Percentiles rank a stretch among this genome's conserved stretches.
phyloP scores from a whole-genome alignment of 169 alveolate species.

The Perkinsus marinus region DNA sequence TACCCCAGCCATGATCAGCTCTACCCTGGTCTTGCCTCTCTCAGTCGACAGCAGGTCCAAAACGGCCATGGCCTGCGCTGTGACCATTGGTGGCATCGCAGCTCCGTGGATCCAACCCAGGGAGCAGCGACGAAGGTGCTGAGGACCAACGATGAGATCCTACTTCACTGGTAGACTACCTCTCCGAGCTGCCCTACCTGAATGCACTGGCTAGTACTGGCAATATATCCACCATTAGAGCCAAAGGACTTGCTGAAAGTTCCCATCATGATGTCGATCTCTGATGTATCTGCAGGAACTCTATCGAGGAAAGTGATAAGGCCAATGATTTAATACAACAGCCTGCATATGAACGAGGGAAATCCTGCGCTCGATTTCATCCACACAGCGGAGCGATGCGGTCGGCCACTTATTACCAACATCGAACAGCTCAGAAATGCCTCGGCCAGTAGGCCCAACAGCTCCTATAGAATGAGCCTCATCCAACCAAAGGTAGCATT shows the following conservation, averaged over 20 bases:
- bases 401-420: neutral
- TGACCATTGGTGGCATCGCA: neutral
- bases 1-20: neutral
- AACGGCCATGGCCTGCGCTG: conserved; percentile 8
- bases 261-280: conserved; percentile 58
- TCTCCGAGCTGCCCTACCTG: too few relatives aligned
- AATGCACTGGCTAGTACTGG: conserved; percentile 6
- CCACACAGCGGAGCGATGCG: too few relatives aligned
- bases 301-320: too few relatives aligned
- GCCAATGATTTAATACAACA: too few relatives aligned
- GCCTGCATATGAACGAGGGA: too few relatives aligned
- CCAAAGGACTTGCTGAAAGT: conserved; percentile 70
- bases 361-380: too few relatives aligned
- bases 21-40: neutral
- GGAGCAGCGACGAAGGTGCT: neutral
- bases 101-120: neutral
- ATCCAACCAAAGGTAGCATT: conserved; percentile 52
- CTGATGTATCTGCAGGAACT: conserved; percentile 20
- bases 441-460: conserved; percentile 36
- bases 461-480: conserved; percentile 76
- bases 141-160: too few relatives aligned
- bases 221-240: conserved; percentile 66
- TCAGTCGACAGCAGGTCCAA: neutral
- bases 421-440: neutral
- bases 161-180: too few relatives aligned